Conservation (phyloP, 2,329 filamentous ascomycete genomes). For the Metarhizium sp. region DNA sequence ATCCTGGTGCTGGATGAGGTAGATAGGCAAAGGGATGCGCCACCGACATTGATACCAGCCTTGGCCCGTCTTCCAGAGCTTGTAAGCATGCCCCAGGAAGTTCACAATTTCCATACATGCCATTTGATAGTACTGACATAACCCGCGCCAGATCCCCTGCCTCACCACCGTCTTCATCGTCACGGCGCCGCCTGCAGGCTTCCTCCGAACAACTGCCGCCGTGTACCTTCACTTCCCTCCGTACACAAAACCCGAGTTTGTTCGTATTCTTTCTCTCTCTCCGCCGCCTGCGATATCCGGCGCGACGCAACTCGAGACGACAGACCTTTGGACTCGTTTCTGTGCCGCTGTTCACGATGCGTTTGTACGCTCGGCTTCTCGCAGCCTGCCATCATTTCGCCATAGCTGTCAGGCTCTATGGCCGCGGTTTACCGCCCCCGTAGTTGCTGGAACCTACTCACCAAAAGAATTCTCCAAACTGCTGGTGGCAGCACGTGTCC, state of each 20-base stretch:
- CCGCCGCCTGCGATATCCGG: conserved; percentile 36
- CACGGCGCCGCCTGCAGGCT: conserved; percentile 57
- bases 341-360: conserved; percentile 80
- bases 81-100: conserved; percentile 36
- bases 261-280: conserved; percentile 61
- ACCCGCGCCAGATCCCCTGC: conserved; percentile 55
- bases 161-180: conserved; percentile 72
- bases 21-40: conserved; percentile 73
- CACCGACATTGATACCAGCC: conserved; percentile 69
- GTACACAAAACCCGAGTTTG: conserved; percentile 72
- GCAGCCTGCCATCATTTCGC: conserved; percentile 66
- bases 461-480: conserved; percentile 79
- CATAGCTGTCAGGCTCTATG: conserved; percentile 67
- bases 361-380: conserved; percentile 67
- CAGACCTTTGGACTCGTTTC: conserved; percentile 72
- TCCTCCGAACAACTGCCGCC: conserved; percentile 60
- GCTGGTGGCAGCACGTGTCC: conserved; percentile 57
- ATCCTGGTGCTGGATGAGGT: conserved; percentile 82
- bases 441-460: conserved; percentile 62
- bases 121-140: not conserved
- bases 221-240: conserved; percentile 76
- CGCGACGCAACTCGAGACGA: conserved; percentile 44
- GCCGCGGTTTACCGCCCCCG: conserved; percentile 73
- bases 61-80: conserved; percentile 74
- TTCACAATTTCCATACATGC: not conserved